These are phyloP conservation scores for Irpex sp. DNA, from an alignment of 1,284 basidiomycete species.

Conservation along the genomic window DNA sequence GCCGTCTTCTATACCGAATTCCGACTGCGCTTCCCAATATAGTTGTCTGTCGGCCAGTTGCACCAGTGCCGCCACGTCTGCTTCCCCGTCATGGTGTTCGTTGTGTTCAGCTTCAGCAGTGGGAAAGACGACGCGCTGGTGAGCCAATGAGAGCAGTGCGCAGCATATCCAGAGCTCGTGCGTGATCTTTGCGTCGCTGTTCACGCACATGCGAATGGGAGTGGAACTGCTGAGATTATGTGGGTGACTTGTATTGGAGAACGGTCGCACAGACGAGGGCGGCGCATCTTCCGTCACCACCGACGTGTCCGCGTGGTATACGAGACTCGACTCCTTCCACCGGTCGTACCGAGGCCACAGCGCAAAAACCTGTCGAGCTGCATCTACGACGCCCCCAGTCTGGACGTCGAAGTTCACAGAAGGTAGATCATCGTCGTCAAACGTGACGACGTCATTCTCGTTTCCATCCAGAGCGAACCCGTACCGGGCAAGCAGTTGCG, in stretches of 20 bases:
- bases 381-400: not conserved
- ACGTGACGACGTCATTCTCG: slow-evolving; percentile 53
- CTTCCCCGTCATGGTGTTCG: not conserved
- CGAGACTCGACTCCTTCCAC: slow-evolving; percentile 14
- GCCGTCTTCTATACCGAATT: not conserved
- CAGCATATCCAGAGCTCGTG: slow-evolving; percentile 29
- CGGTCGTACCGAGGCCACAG: slow-evolving; percentile 8
- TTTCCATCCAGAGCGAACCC: slow-evolving; percentile 70
- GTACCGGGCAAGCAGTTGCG: slow-evolving; percentile 68
- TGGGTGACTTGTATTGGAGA: no score
- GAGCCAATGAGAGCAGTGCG: slow-evolving; percentile 14
- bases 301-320: slow-evolving; percentile 8
- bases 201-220: slow-evolving; percentile 18
- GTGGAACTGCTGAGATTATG: not conserved
- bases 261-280: not conserved
- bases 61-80: slow-evolving; percentile 1
- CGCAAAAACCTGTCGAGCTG: not conserved
- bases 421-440: slow-evolving; percentile 37
- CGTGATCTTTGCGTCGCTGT: slow-evolving; percentile 30
- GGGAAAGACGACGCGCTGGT: not conserved
- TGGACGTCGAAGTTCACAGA: not conserved
- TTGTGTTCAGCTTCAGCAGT: not conserved
- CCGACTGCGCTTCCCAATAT: slow-evolving; percentile 3
- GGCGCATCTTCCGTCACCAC: not conserved
- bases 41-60: slow-evolving; percentile 11